phyloP scores from a whole-genome alignment of 164 flowering plant species.

The Hamamelis virginiana region DNA sequence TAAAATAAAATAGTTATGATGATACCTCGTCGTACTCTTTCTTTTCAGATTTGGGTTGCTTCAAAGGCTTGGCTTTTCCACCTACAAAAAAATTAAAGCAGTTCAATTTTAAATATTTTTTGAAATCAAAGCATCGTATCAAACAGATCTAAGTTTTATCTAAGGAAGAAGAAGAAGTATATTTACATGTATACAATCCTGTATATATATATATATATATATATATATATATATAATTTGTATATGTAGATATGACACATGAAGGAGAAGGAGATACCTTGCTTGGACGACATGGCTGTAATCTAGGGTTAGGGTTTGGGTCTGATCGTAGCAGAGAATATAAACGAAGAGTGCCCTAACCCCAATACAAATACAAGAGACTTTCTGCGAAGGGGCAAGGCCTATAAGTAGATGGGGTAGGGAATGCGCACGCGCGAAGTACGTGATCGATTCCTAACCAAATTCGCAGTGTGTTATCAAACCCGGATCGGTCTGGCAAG shows the following conservation, averaged over 20 bases:
- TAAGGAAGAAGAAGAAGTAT: too few species aligned
- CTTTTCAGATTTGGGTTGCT: conserved; percentile 69
- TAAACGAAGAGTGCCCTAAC: background rate
- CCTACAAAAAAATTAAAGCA: conserved; percentile 37
- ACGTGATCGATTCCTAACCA: too few species aligned
- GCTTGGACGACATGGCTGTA: conserved; percentile 70
- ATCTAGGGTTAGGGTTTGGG: conserved; percentile 20
- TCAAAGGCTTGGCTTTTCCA: conserved; percentile 79
- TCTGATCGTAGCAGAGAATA: background rate
- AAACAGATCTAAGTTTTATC: too few species aligned
- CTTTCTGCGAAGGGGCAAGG: background rate
- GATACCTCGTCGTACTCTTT: conserved; percentile 87
- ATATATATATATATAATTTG: too few species aligned
- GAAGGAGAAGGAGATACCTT: conserved; percentile 41
- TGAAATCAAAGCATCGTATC: too few species aligned
- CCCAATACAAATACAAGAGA: background rate
- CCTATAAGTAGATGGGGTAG: too few species aligned
- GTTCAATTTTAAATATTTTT: background rate
- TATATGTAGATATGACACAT: background rate
- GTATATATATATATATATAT: background rate
- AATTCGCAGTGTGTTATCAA: too few species aligned
- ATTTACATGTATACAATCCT: too few species aligned
- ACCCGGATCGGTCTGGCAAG: too few species aligned
- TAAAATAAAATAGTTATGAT: background rate
- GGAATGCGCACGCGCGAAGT: too few species aligned